phyloP scores from a whole-genome alignment of 345 rosid species.

The Mangifera indica region DNA sequence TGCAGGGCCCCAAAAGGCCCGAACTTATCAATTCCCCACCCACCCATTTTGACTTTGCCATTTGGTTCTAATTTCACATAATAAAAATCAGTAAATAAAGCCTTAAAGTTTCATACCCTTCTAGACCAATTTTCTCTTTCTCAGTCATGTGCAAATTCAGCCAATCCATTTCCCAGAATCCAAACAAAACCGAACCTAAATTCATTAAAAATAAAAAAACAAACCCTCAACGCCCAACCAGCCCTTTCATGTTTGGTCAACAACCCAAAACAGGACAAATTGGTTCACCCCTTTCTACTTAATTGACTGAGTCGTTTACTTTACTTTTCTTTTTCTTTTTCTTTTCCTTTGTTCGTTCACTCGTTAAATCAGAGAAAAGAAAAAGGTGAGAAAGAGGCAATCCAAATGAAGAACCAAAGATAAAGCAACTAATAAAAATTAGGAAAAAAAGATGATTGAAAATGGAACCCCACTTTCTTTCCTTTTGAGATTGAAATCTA shows the following conservation, averaged over 20 bases:
- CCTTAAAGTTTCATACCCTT: neutral
- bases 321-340: conserved; percentile 6
- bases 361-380: neutral
- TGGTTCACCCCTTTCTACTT: conserved; percentile 34
- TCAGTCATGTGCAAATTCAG: neutral
- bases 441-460: neutral
- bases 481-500: no score
- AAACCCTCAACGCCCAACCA: conserved; percentile 20
- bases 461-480: conserved; percentile 22
- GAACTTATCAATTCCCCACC: conserved; percentile 27
- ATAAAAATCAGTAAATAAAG: neutral
- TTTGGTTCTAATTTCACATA: neutral
- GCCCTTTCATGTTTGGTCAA: conserved; percentile 38
- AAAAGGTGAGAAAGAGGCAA: conserved; percentile 24
- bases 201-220: neutral
- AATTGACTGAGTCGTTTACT: conserved; percentile 37
- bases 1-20: conserved; percentile 17
- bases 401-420: conserved; percentile 26
- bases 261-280: conserved; percentile 43
- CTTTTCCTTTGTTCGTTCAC: no score
- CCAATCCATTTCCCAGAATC: conserved; percentile 8
- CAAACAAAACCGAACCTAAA: neutral
- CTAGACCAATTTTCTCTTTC: neutral
- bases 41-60: no score
- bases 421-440: conserved; percentile 12